Evolutionary conservation across 176 grass and related monocot species (phyloP), one percentile per base, ranked within the genome.

Genomic region (Pharus latifolius): DNA sequence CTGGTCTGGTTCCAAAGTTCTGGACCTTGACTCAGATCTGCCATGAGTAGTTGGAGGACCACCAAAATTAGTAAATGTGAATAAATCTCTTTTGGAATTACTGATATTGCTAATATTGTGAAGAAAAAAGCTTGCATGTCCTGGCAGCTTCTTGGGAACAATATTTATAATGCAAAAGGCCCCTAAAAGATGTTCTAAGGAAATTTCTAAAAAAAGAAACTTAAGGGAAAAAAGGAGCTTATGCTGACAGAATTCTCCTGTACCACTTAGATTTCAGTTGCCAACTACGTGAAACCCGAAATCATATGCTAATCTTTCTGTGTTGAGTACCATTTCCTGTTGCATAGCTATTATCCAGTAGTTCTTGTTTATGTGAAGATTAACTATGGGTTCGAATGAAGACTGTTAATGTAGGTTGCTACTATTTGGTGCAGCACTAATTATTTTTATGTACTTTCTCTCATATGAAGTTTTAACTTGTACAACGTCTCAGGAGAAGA

Each of bases 401-500:
- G n/a, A n/a, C n/a, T n/a, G n/a, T n/a, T n/a, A n/a, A n/a, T n/a
- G n/a, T n/a, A n/a, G n/a, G n/a, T n/a, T 31, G 40, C 31, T 80
- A 10, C 4, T 37, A 33, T 82, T 50, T 61, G 5, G 53, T 42
- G 46, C 13, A 52, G 1, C 28, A 42, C 14, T 41, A 32, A 75
- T 7, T 53, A 47, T 70, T 46, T 50, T 14, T n/a, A 37, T 77
- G 16, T 47, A 68, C 7, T 33, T 0, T 55, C 29, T 63, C 24
- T n/a, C n/a, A n/a, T n/a, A 57, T 65, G 22, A 17, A 52, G 55
- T 61, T 72, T 23, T 75, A 85, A 47, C 18, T 7, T 68, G 34
- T 59, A 32, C 5, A 38, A 59, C 49, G 30, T 74, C 44, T 49
- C 89, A 99, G 96, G 82, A 94, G 65, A 99, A 94, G 60, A 99